phyloP scores from a whole-genome alignment of 2,329 filamentous ascomycete genomes.

The Fusarium tupiense region DNA sequence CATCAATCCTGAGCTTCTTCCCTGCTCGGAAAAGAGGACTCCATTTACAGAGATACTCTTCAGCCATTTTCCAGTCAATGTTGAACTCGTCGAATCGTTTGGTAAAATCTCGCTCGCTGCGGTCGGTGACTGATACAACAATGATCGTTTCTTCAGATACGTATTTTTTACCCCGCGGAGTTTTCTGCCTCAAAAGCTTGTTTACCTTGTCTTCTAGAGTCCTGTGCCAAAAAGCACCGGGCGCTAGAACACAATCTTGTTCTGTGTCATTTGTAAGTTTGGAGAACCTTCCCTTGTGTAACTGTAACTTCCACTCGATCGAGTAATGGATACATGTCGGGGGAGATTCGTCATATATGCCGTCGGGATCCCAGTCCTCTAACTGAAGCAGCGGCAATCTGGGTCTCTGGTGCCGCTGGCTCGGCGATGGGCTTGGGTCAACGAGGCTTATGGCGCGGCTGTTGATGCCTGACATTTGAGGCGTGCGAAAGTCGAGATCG shows the following conservation, averaged over 20 bases:
- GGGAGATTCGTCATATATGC: constrained; percentile 7
- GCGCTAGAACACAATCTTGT: constrained; percentile 3
- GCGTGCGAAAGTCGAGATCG: neutral
- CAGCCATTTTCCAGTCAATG: constrained; percentile 12
- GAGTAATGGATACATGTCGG: constrained; percentile 16
- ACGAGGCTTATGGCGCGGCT: neutral
- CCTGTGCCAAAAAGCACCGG: constrained; percentile 11
- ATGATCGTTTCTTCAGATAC: constrained; percentile 2
- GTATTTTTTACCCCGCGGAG: neutral
- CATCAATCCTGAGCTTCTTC: constrained; percentile 20
- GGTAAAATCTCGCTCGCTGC: too few species aligned
- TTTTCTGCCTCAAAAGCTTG: constrained; percentile 2
- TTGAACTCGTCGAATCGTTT: too few species aligned
- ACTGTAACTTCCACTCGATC: constrained; percentile 18
- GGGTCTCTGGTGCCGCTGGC: neutral
- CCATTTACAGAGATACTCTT: constrained; percentile 13
- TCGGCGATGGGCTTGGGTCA: neutral
- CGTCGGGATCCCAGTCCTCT: constrained; percentile 9
- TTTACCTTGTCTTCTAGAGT: constrained; percentile 6
- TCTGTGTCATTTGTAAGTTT: constrained; percentile 7
- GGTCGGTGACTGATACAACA: too few species aligned
- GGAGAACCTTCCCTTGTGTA: constrained; percentile 7
- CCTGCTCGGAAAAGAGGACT: constrained; percentile 6
- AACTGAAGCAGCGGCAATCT: constrained; percentile 9
- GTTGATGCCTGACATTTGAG: neutral